Conservation (phyloP, 2,329 filamentous ascomycete genomes). For the Macrophomina phaseolina region DNA sequence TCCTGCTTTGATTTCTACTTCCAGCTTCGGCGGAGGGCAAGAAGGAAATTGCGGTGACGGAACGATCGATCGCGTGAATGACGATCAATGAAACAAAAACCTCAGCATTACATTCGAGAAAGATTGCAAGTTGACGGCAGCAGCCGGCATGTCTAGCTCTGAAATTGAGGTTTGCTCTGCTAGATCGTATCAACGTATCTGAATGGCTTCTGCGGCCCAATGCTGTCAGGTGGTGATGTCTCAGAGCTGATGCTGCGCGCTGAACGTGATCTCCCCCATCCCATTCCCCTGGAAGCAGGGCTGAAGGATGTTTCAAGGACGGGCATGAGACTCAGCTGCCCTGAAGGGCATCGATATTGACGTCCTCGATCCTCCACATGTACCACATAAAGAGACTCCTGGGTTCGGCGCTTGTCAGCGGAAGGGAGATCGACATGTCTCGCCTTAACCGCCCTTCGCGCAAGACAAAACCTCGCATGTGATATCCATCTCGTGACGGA, state of each 20-base stretch:
- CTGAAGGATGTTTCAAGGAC: background rate
- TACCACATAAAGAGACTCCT: constrained; percentile 98
- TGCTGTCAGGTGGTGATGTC: background rate
- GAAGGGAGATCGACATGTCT: constrained; percentile 6
- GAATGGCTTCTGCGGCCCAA: background rate
- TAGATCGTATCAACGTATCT: background rate
- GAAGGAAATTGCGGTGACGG: background rate
- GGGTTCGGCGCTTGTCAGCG: constrained; percentile 1
- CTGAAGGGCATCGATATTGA: constrained; percentile 66
- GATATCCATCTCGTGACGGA: background rate
- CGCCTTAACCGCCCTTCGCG: background rate
- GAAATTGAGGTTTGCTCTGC: background rate
- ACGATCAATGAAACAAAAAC: background rate
- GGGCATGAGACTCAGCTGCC: background rate
- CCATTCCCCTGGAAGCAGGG: background rate
- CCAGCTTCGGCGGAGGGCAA: background rate
- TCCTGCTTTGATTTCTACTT: too few relatives aligned
- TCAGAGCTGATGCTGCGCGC: background rate
- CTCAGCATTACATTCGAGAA: background rate
- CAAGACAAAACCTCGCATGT: constrained; percentile 13
- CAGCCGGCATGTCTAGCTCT: background rate
- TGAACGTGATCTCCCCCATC: background rate
- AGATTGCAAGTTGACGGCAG: background rate
- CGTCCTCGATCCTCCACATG: constrained; percentile 88
- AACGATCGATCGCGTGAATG: background rate